Base-by-base conservation (phyloP, 805 yeast species). In the Saccharomycopsis microspora region DNA sequence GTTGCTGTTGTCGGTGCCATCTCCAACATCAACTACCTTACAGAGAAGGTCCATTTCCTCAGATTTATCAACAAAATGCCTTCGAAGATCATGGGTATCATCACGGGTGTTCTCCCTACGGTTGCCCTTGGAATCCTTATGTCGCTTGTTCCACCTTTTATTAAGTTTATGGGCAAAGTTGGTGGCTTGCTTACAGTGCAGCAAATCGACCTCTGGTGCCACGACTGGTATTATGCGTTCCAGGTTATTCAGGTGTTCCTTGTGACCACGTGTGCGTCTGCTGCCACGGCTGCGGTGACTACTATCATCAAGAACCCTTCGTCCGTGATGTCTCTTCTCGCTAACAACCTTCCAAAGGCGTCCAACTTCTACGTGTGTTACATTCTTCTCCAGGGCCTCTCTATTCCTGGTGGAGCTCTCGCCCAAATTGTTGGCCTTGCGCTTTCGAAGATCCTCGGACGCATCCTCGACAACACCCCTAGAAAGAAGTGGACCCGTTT, bases 1-100 rank as follows among this genome's bases (percentile, higher is more conserved):
- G 97, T 90, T 38, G 95, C 97, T n/a, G 88, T 87, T 58, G 96
- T 90, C 45, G 97, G 97, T 76, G 75, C 79, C 57, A 82, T 93
- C 54, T 90, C 97, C 29, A 93, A 90, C 65, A 75, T 90, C 56
- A 78, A 82, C 55, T 81, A 74, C 59, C 70, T 88, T 60, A 85
- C 84, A 37, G 68, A 73, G 36, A 78, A 75, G 54, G 75, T 90
- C 32, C 86, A 70, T 5, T 93, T 85, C 70, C 73, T 90, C 60
- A 64, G 71, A 38, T 93, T 86, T 66, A 74, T 90, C 57, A 68
- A 81, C 60, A 78, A 84, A 46, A 69, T 89, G 68, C 97, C 97
- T 9, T 33, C 53, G 0, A 69, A 67, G 6, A 60, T 90, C 35
- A 68, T 81, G 65, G 98, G 98, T 68, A 60, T 90, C 43, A 79